These are phyloP conservation scores for Diplodia intermedia DNA, from an alignment of 2,329 filamentous ascomycete species.

Conservation along the genomic window DNA sequence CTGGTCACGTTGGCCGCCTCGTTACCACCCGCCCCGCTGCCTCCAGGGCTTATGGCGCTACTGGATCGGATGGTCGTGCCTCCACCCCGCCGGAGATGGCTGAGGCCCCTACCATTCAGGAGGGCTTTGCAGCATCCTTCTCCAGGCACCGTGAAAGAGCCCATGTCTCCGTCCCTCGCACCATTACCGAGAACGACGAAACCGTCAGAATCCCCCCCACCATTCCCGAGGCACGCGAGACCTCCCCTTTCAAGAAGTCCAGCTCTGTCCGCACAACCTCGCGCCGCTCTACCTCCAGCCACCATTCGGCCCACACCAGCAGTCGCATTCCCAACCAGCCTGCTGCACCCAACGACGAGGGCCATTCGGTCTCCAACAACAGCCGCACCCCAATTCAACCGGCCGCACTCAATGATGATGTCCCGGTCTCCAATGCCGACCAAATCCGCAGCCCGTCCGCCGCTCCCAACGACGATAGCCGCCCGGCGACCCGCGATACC, in stretches of 20 bases:
- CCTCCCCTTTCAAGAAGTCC: neutral
- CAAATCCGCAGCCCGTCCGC: too few relatives aligned
- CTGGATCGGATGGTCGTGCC: neutral
- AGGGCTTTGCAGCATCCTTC: constrained; percentile 5
- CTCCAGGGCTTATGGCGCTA: constrained; percentile 18
- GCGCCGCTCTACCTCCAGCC: neutral
- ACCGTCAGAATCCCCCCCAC: neutral
- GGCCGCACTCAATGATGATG: neutral
- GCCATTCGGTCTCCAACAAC: neutral
- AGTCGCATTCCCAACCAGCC: neutral
- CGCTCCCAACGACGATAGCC: neutral
- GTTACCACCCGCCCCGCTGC: neutral
- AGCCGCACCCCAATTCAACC: neutral
- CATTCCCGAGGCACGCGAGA: constrained; percentile 8
- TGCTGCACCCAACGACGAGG: neutral
- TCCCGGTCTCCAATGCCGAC: too few relatives aligned
- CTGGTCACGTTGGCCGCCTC: constrained; percentile 8
- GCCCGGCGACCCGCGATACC: constrained; percentile 1
- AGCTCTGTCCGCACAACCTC: neutral
- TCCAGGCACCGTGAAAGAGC: neutral
- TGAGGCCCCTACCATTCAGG: neutral
- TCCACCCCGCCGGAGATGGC: constrained; percentile 2
- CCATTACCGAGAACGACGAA: neutral
- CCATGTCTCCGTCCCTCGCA: constrained; percentile 1
- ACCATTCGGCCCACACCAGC: neutral